These are phyloP conservation scores for Solanum hybrid DNA, from an alignment of 305 asterid species.

Conservation along the genomic window DNA sequence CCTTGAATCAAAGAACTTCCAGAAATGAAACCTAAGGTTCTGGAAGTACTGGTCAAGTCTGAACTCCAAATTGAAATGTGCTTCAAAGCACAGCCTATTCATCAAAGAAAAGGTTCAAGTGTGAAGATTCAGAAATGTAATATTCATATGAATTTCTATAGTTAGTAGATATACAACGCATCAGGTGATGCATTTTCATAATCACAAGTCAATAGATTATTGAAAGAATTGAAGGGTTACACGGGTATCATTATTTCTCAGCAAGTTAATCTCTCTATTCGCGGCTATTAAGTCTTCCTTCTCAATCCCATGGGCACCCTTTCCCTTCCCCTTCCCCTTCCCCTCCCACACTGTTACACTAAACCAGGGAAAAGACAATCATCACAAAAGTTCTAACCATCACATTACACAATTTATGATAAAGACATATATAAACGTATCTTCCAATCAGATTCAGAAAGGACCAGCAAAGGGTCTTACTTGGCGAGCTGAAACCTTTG, in stretches of 20 bases:
- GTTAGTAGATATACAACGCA: neutral
- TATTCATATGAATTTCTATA: neutral
- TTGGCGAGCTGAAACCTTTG: constrained; percentile 88
- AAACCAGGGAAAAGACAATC: neutral
- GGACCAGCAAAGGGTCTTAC: constrained; percentile 30
- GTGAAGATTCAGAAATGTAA: neutral
- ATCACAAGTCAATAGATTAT: neutral
- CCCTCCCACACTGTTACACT: neutral
- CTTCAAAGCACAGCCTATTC: neutral
- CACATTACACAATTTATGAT: neutral
- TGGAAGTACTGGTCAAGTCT: neutral
- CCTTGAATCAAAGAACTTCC: neutral
- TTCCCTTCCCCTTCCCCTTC: neutral
- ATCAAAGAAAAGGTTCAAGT: neutral
- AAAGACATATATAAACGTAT: neutral
- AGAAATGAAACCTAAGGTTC: neutral
- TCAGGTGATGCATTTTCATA: neutral
- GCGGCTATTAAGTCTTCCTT: neutral
- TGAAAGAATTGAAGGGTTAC: neutral
- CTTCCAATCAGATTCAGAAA: neutral
- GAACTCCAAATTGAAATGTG: neutral
- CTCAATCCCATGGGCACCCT: neutral
- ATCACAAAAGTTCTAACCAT: neutral
- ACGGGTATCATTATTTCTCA: neutral
- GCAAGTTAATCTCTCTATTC: neutral